Evolutionary conservation across 441 rosid genomes (phyloP), one percentile per base, ranked within the genome.

Genomic region (Populus hybrid): DNA sequence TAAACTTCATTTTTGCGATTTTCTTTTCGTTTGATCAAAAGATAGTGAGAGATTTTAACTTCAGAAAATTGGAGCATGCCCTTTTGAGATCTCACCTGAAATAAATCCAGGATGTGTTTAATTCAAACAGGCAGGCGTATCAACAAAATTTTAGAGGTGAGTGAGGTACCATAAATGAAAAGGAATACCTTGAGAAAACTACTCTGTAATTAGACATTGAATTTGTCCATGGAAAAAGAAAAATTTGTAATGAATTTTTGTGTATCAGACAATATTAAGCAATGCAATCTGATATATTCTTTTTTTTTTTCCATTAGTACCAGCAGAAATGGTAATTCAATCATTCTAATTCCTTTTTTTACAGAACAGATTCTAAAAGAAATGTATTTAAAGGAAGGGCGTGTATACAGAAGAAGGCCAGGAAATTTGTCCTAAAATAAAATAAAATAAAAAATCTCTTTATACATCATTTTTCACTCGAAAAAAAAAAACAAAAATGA

Each of bases 1-100:
- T 96, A 76, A 88, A 96, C 94, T 96, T 96, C 98, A 96, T 96
- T 82, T 79, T 86, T 66, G 61, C 80, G 20, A 53, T 16, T 33
- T 42, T 70, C 50, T 29, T 29, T 75, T 75, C 72, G 82, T 82
- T 78, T 24, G 68, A 28, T 77, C 69, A 64, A 24, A 73, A 72
- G 61, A 28, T 72, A 33, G 81, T 69, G 40, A 72, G 71, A 72
- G 64, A 67, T 3, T 72, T 59, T 77, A 23, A 11, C 70, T 77
- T 68, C 64, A 45, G 23, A 16, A 24, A 70, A 35, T 24, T 71
- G 24, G 69, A 72, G 20, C 80, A 69, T 74, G 79, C 74, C 71
- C 71, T 72, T 67, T 16, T 80, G 45, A 56, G 42, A 64, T 6
- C 21, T 75, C 56, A 36, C 69, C 78, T 72, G 69, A 42, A 72